Percentiles rank a stretch among this genome's conserved stretches.
Evolutionary conservation across 345 rosid species (phyloP).

Genomic region (Euphorbia peplus): DNA sequence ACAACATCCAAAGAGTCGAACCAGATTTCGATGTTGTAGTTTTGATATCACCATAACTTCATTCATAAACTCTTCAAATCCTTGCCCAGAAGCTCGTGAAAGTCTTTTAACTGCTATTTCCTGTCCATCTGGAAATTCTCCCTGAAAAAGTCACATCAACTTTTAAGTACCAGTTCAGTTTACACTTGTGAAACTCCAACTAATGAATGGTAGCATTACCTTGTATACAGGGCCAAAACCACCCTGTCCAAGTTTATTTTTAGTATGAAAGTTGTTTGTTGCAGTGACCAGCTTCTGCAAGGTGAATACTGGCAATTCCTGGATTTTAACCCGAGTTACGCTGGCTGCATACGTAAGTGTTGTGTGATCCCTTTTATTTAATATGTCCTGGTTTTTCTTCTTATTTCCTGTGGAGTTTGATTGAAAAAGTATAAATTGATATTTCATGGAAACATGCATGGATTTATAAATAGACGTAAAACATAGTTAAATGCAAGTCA

Average conservation of each 20-base stretch:
- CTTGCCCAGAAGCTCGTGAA: constrained; percentile 26
- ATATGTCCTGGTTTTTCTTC: neutral
- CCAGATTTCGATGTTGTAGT: constrained; percentile 35
- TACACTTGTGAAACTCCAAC: neutral
- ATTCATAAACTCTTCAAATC: constrained; percentile 36
- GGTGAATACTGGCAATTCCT: constrained; percentile 25
- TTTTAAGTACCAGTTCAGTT: neutral
- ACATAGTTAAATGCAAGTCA: too few species aligned
- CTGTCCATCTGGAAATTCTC: constrained; percentile 22
- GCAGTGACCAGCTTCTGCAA: constrained; percentile 25
- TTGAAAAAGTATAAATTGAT: neutral
- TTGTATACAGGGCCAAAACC: constrained; percentile 43
- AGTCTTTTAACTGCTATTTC: constrained; percentile 44
- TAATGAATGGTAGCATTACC: constrained; percentile 19
- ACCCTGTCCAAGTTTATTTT: constrained; percentile 37
- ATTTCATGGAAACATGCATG: too few species aligned
- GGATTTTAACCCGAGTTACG: constrained; percentile 8
- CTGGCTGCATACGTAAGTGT: neutral
- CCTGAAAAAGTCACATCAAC: constrained; percentile 10
- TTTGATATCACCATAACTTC: constrained; percentile 38
- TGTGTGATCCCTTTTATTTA: neutral
- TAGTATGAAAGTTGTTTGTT: constrained; percentile 25
- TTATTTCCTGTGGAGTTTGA: neutral
- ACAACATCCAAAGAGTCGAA: constrained; percentile 24
- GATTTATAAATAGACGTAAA: too few species aligned